Evolutionary conservation across 768 basidiomycete genomes (phyloP), one percentile per base, ranked within the genome.

Genomic region (Daedaleopsis nitida): DNA sequence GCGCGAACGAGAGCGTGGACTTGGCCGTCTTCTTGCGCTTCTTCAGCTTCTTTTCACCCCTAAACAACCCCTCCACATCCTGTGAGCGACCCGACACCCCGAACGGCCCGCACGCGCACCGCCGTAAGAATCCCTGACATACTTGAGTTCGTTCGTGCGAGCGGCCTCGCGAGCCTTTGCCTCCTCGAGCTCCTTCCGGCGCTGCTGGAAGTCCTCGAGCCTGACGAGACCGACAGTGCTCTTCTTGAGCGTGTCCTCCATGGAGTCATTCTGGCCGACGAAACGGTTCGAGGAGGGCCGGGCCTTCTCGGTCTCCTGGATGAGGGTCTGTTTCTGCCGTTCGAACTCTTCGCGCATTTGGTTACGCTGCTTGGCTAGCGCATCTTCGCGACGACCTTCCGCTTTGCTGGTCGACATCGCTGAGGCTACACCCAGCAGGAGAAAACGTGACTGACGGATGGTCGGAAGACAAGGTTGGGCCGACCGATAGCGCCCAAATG

Each of bases 1-100:
- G 78, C 13, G 86, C 94, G 68, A 98, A 98, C 0, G 96, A 98
- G 16, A 98, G 78, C 17, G 90, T 98, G 19, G 89, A 83, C 74
- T 95, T 96, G 52, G 87, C 85, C 52, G 84, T 77, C 76, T 96
- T 96, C 82, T 96, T 97, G 70, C 91, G 85, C 76, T 98, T 98
- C 84, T 94, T 98, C 66, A 83, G 76, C 74, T 88, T 93, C 78
- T 81, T 95, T 75, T 89, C 90, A 68, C 90, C 91, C 80, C 90
- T 94, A 91, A 90, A 87, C 83, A 83, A 69, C 81, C 88, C 78
- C 89, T 93, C 91, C 86, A 89, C 80, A 76, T 75, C 74, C 82
- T 83, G 80, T 93, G 76, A 92, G 53, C 57, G 56, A 48, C 24
- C 50, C 35, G 39, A 23, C 47, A 24, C 23, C 6, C 38, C 52